A percentile compares a stretch with the other conserved stretches of the same genome.
Evolutionary conservation across 176 grass and related monocot species (phyloP).

Genomic region (Secale cereale): DNA sequence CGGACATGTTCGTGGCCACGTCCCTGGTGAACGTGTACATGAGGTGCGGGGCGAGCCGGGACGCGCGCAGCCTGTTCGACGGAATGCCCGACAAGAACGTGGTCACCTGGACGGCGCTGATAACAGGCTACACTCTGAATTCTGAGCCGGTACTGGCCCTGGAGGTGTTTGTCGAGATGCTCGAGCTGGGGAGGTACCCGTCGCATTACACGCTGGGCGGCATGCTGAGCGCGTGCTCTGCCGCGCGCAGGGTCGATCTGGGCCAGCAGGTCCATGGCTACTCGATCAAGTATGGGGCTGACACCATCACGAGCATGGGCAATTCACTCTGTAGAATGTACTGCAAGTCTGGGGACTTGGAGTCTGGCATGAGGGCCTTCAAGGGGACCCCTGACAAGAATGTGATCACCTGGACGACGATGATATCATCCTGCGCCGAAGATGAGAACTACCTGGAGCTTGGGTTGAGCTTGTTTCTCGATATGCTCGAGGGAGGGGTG

Average conservation of each 20-base stretch:
- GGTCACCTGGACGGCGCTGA: conserved; percentile 63
- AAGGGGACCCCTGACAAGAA: conserved; percentile 57
- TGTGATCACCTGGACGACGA: conserved; percentile 74
- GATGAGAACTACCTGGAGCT: conserved; percentile 44
- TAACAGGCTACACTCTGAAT: conserved; percentile 54
- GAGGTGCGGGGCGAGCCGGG: conserved; percentile 28
- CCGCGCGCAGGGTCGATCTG: conserved; percentile 20
- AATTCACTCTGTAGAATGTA: conserved; percentile 71
- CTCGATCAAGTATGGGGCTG: conserved; percentile 47
- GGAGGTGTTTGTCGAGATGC: conserved; percentile 48
- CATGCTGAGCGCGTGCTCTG: conserved; percentile 43
- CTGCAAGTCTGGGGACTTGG: conserved; percentile 51
- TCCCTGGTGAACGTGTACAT: conserved; percentile 51
- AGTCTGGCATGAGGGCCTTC: conserved; percentile 49
- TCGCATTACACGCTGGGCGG: conserved; percentile 58
- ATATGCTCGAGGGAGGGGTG: conserved; percentile 64
- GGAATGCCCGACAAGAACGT: conserved; percentile 42
- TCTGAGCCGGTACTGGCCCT: conserved; percentile 23
- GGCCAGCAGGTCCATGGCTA: conserved; percentile 68
- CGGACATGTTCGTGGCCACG: conserved; percentile 53
- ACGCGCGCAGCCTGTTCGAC: conserved; percentile 46
- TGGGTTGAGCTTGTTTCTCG: conserved; percentile 54
- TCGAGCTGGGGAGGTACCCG: conserved; percentile 47
- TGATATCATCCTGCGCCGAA: conserved; percentile 73
- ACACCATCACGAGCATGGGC: conserved; percentile 49